phyloP scores from a whole-genome alignment of 2,329 filamentous ascomycete species.

The Arachnomyces sp. region DNA sequence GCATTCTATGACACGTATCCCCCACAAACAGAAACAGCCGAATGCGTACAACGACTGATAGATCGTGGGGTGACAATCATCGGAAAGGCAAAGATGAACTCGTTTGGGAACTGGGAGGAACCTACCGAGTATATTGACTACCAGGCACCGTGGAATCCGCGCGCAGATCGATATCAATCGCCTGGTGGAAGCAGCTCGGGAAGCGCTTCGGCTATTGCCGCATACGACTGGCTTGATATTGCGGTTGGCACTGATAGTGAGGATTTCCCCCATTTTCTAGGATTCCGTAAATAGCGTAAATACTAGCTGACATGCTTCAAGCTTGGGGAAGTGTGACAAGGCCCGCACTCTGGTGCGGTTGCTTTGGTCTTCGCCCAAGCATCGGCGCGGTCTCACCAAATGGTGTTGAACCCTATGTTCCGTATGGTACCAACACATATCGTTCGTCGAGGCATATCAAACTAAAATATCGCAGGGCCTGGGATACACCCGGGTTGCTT shows the following conservation, averaged over 20 bases:
- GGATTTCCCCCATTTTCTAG: slow-evolving; percentile 2
- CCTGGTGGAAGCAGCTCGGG: slow-evolving; percentile 17
- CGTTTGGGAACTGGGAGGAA: slow-evolving; percentile 28
- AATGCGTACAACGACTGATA: slow-evolving; percentile 49
- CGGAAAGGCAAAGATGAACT: slow-evolving; percentile 27
- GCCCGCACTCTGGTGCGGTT: too few relatives aligned
- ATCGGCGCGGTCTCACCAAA: too few relatives aligned
- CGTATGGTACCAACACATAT: too few relatives aligned
- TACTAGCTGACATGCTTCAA: too few relatives aligned
- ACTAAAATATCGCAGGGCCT: too few relatives aligned
- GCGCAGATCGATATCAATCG: slow-evolving; percentile 29
- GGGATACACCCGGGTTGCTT: too few relatives aligned
- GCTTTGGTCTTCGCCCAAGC: too few relatives aligned
- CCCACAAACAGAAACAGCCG: slow-evolving; percentile 39
- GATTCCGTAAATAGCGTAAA: too few relatives aligned
- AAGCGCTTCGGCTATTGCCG: slow-evolving; percentile 19
- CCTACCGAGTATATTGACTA: slow-evolving; percentile 24
- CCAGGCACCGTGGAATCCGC: slow-evolving; percentile 31
- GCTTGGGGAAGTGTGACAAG: too few relatives aligned
- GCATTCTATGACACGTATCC: slow-evolving; percentile 51
- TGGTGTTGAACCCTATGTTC: too few relatives aligned
- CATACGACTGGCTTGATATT: slow-evolving; percentile 28
- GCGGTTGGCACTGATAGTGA: slow-evolving; percentile 21
- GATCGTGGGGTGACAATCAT: slow-evolving; percentile 49
- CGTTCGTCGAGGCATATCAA: too few relatives aligned